These are phyloP conservation scores for Ceratobasidium sp. DNA, from an alignment of 1,284 basidiomycete genomes.

Conservation along the genomic window DNA sequence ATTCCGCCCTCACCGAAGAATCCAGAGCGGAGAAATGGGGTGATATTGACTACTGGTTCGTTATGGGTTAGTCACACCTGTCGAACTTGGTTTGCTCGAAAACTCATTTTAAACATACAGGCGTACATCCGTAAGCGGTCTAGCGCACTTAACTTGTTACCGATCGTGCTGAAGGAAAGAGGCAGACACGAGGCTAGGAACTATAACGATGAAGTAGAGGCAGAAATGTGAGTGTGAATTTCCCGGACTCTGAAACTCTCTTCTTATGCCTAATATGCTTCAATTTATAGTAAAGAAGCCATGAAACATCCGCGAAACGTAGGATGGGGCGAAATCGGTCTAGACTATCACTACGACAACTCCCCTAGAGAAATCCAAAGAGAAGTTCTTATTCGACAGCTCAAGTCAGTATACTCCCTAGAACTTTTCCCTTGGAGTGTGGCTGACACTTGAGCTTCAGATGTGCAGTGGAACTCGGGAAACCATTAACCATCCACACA, in stretches of 20 bases:
- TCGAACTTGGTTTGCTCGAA: not conserved
- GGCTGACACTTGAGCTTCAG: slow-evolving; percentile 43
- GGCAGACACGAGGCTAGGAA: slow-evolving; percentile 71
- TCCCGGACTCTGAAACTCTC: not conserved
- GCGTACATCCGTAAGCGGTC: slow-evolving; percentile 46
- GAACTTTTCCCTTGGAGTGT: not conserved
- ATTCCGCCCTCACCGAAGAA: slow-evolving; percentile 65
- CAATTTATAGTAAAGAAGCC: slow-evolving; percentile 74
- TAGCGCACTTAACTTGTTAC: not conserved
- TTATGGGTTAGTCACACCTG: slow-evolving; percentile 64
- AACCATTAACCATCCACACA: slow-evolving; percentile 80
- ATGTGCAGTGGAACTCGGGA: slow-evolving; percentile 68
- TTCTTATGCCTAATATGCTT: not conserved
- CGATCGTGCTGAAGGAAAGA: not conserved
- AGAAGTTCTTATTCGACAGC: slow-evolving; percentile 68
- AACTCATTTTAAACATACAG: not conserved
- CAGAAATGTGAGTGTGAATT: slow-evolving; percentile 61
- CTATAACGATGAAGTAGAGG: slow-evolving; percentile 73
- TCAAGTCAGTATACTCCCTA: slow-evolving; percentile 47
- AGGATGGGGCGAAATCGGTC: slow-evolving; percentile 84
- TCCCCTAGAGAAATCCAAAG: slow-evolving; percentile 73
- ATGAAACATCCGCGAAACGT: slow-evolving; percentile 80
- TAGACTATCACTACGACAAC: slow-evolving; percentile 83
- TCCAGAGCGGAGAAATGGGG: slow-evolving; percentile 62
- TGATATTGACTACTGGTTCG: slow-evolving; percentile 75